Conservation (phyloP, 441 rosid genomes). For the Gossypium davidsonii region DNA sequence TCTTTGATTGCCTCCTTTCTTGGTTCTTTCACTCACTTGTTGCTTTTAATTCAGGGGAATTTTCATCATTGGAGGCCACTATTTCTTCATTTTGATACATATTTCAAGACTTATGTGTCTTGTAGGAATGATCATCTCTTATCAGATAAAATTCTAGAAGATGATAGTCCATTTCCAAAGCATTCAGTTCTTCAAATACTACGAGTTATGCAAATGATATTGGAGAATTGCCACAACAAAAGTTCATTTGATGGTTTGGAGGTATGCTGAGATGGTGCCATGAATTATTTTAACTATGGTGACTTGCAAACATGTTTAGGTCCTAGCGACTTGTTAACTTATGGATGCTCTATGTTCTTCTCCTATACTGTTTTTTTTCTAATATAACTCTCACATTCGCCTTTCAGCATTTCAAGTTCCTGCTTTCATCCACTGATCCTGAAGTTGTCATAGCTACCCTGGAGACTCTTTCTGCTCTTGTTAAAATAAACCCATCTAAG, state of each 20-base stretch:
- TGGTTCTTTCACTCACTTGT: constrained; percentile 23
- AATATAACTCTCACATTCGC: constrained; percentile 13
- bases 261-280: constrained; percentile 40
- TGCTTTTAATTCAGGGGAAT: constrained; percentile 65
- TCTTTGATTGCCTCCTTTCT: background rate
- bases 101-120: constrained; percentile 77
- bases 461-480: constrained; percentile 87
- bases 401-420: constrained; percentile 88
- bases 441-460: constrained; percentile 82
- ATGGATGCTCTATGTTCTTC: background rate
- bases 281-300: background rate
- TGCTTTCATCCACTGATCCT: constrained; percentile 92
- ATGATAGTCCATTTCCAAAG: constrained; percentile 75
- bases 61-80: constrained; percentile 98
- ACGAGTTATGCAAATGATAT: constrained; percentile 81
- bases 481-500: constrained; percentile 85
- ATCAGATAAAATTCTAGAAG: constrained; percentile 65
- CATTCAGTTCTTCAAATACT: constrained; percentile 77
- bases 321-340: background rate
- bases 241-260: constrained; percentile 90
- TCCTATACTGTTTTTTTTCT: constrained; percentile 13
- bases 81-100: constrained; percentile 87
- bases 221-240: constrained; percentile 91
- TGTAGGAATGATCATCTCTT: constrained; percentile 77
- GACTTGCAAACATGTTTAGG: background rate